A percentile compares a stretch with the other conserved stretches of the same genome.
Evolutionary conservation across 2,329 filamentous ascomycete species (phyloP).

Genomic region (Podosphaera fusca): DNA sequence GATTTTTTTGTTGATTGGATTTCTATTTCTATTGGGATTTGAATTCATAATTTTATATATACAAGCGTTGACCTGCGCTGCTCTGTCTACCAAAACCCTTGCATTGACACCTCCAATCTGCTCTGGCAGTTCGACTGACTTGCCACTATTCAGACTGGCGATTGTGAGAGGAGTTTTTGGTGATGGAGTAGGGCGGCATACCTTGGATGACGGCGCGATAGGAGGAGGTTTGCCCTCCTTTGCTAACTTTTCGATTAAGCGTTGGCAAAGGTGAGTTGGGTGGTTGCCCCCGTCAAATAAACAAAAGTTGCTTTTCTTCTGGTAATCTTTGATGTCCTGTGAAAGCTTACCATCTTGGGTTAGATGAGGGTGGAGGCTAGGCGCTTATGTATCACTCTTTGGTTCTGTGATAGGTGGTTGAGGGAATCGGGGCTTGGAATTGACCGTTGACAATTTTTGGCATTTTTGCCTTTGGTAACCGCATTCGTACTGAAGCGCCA

Average conservation of each 20-base stretch:
- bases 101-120: background rate
- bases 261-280: background rate
- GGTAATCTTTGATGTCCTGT: background rate
- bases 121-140: no score
- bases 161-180: no score
- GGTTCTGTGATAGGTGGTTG: background rate
- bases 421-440: background rate
- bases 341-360: background rate
- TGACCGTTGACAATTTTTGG: background rate
- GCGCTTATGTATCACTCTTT: background rate
- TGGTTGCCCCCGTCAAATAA: background rate
- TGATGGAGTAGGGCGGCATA: background rate
- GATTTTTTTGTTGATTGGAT: background rate
- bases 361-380: background rate
- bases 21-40: background rate
- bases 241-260: background rate
- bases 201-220: background rate
- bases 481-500: background rate
- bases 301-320: background rate
- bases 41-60: background rate
- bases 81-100: background rate
- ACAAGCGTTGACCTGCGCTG: background rate
- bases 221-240: constrained; percentile 1
- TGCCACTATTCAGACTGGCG: no score
- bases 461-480: background rate